Base-by-base conservation (phyloP, 257 asterid species). In the Capsicum baccatum region DNA sequence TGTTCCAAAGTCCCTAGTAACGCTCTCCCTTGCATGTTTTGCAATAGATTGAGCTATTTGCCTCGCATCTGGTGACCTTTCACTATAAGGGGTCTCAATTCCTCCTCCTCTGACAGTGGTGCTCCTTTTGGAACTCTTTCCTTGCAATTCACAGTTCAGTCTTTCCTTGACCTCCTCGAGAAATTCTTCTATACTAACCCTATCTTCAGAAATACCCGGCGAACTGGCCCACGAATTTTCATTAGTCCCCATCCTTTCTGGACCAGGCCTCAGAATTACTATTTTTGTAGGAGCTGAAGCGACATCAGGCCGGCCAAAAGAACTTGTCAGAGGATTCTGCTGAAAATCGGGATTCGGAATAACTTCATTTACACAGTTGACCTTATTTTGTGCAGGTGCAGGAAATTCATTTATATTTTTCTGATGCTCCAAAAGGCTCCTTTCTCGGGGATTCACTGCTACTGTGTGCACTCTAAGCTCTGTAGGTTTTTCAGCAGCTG, bases 141-240 rank as follows among this genome's bases (percentile, higher is more conserved):
- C 98, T 87, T 97, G 97, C 84, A 92, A 81, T 89, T 97, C 99
- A 64, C 89, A 88, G 84, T 89, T 92, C 83, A 97, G 89, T 88
- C 97, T 93, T 89, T 93, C 97, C 92, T 94, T 97, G 79, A 97
- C 99, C 89, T 97, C 98, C 85, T 90, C 92, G 35, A 97, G 99
- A 85, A 97, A 97, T 79, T 93, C 95, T 88, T 92, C 95, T 74
- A 97, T 93, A 47, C 90, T 92, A 86, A 90, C 95, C 79, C 91
- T 85, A 79, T 81, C 99, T 87, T 84, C 96, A 9, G 97, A 94
- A 84, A 90, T 84, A 63, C 97, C 91, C 3, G 98, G 97, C 73
- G 98, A 90, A 91, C 90, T 94, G 85, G 84, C 88, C 95, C 97
- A 94, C 1, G 95, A 92, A 74, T 91, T 92, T 59, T 91, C 94